These are phyloP conservation scores for Trifolium repens DNA, from an alignment of 306 rosid genomes.

Conservation along the genomic window DNA sequence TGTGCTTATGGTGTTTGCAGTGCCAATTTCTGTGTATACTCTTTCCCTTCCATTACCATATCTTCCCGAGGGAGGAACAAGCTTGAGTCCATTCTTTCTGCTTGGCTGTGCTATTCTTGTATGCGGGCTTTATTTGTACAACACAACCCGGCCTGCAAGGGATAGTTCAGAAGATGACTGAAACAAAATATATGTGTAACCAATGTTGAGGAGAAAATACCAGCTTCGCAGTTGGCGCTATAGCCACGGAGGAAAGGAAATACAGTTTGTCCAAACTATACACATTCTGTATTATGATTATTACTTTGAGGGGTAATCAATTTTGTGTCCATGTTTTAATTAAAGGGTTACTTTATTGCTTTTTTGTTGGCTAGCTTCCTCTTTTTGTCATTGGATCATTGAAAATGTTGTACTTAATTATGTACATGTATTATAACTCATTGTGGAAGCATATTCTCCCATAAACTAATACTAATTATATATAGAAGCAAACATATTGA, in stretches of 20 bases:
- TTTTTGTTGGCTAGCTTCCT: not conserved
- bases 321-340: not conserved
- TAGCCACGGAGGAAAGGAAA: not conserved
- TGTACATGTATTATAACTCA: not conserved
- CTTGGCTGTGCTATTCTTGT: constrained; percentile 75
- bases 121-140: constrained; percentile 73
- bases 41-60: constrained; percentile 88
- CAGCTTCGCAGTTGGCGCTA: not conserved
- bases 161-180: constrained; percentile 41
- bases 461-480: not conserved
- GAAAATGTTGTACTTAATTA: not conserved
- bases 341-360: constrained; percentile 25
- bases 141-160: constrained; percentile 55
- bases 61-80: constrained; percentile 64
- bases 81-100: constrained; percentile 76
- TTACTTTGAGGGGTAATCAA: not conserved
- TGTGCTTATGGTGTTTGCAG: constrained; percentile 58
- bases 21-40: constrained; percentile 74
- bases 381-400: constrained; percentile 1
- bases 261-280: not conserved
- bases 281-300: not conserved
- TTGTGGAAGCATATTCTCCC: constrained; percentile 1
- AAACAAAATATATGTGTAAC: constrained; percentile 18
- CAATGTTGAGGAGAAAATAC: not conserved
- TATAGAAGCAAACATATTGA: not conserved